phyloP scores from a whole-genome alignment of 306 rosid genomes.

The Castanospermum australe region DNA sequence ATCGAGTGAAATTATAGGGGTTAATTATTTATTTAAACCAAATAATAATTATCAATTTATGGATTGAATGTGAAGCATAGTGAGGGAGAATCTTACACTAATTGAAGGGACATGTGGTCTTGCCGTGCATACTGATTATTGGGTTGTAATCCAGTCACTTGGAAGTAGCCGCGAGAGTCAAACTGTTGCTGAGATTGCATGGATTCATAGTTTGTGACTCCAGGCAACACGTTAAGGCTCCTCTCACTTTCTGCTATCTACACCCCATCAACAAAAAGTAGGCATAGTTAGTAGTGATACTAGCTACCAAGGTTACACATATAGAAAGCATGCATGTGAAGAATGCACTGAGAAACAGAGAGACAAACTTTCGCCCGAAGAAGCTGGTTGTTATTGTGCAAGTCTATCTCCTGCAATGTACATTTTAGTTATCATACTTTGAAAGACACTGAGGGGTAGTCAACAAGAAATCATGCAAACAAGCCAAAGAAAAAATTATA shows the following conservation, averaged over 20 bases:
- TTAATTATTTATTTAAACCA: not conserved
- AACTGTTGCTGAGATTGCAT: slow-evolving; percentile 49
- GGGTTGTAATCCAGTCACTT: slow-evolving; percentile 72
- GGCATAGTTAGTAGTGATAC: not conserved
- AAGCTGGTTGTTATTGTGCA: slow-evolving; percentile 78
- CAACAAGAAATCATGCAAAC: not conserved
- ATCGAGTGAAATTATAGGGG: no score
- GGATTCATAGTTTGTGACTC: slow-evolving; percentile 48
- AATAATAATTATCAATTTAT: not conserved
- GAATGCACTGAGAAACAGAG: not conserved
- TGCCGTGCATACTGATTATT: slow-evolving; percentile 56
- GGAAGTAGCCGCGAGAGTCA: slow-evolving; percentile 74
- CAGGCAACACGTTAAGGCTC: slow-evolving; percentile 39
- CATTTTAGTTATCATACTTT: not conserved
- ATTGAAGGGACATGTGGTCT: slow-evolving; percentile 74
- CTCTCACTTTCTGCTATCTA: slow-evolving; percentile 78
- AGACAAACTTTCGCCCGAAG: slow-evolving; percentile 73
- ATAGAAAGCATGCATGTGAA: not conserved
- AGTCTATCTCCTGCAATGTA: slow-evolving; percentile 68
- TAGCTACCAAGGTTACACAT: not conserved
- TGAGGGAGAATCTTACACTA: slow-evolving; percentile 47
- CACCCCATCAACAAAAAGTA: not conserved
- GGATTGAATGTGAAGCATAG: not conserved
- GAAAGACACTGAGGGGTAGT: not conserved
- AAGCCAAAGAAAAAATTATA: not conserved